These are phyloP conservation scores for Globisporangium okanoganense DNA, from an alignment of 352 stramenopile genomes.

Conservation along the genomic window DNA sequence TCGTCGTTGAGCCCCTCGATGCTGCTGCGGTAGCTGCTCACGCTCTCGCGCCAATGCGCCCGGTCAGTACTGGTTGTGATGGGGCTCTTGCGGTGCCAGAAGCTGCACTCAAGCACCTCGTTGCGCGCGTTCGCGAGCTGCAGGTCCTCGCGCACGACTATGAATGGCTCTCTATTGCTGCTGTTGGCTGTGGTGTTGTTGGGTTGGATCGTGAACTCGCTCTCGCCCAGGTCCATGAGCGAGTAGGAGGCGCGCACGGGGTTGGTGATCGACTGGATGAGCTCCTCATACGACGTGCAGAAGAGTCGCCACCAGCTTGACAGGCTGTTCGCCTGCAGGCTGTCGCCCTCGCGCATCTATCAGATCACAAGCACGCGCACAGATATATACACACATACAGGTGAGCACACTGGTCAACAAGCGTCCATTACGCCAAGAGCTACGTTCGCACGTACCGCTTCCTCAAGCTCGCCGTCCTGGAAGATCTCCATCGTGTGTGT, in stretches of 20 bases:
- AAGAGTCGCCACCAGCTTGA: conserved; percentile 73
- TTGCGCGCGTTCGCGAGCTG: conserved; percentile 43
- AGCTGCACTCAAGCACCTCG: conserved; percentile 64
- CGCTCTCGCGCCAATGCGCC: conserved; percentile 15
- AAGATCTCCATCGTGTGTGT: conserved; percentile 74
- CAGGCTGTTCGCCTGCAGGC: conserved; percentile 42
- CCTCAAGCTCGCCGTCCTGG: conserved; percentile 70
- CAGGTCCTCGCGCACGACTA: conserved; percentile 52
- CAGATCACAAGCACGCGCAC: background rate
- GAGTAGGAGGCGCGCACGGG: conserved; percentile 60
- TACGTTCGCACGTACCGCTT: conserved; percentile 49
- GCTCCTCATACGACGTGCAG: conserved; percentile 63
- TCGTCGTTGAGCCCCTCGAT: background rate
- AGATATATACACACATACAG: background rate
- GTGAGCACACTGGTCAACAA: background rate
- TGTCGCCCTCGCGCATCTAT: conserved; percentile 57
- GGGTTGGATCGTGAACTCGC: conserved; percentile 14
- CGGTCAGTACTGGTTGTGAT: background rate
- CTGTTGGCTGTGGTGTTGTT: conserved; percentile 2
- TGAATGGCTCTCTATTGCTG: conserved; percentile 7
- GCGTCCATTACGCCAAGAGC: background rate
- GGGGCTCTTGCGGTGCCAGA: conserved; percentile 41
- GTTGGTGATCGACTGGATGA: conserved; percentile 64
- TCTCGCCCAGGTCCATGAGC: conserved; percentile 46
- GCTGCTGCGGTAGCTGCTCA: conserved; percentile 25